phyloP scores from a whole-genome alignment of 768 basidiomycete genomes.

The Antrodiella citrinella region DNA sequence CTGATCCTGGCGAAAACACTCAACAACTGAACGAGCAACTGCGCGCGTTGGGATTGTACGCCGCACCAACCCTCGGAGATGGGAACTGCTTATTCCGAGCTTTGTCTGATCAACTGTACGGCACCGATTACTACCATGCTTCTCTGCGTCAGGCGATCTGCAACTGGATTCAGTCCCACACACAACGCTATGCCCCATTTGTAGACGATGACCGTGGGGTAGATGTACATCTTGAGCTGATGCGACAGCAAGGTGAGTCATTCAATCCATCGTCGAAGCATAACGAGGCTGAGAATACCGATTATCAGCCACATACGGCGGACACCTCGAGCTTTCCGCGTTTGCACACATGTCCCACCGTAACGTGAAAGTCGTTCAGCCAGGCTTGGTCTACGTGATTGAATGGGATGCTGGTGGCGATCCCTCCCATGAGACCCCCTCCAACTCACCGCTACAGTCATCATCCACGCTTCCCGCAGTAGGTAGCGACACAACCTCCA shows the following conservation, averaged over 20 bases:
- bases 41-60: slow-evolving; percentile 71
- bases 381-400: slow-evolving; percentile 85
- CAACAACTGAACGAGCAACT: slow-evolving; percentile 67
- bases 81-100: slow-evolving; percentile 94
- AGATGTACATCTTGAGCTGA: slow-evolving; percentile 62
- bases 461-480: slow-evolving; percentile 18
- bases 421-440: slow-evolving; percentile 5
- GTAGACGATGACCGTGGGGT: slow-evolving; percentile 80
- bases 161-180: slow-evolving; percentile 68
- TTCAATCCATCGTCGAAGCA: slow-evolving; percentile 10
- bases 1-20: slow-evolving; percentile 58
- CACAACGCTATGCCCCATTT: slow-evolving; percentile 74
- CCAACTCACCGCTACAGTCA: slow-evolving; percentile 15
- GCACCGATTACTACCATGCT: slow-evolving; percentile 60
- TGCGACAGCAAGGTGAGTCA: slow-evolving; percentile 67
- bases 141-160: slow-evolving; percentile 70
- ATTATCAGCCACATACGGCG: slow-evolving; percentile 73
- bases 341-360: slow-evolving; percentile 75
- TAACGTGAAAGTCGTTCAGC: slow-evolving; percentile 89
- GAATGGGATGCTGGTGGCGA: slow-evolving; percentile 66
- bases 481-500: slow-evolving; percentile 20
- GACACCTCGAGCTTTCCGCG: slow-evolving; percentile 88
- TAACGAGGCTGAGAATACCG: slow-evolving; percentile 1
- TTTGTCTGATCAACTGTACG: slow-evolving; percentile 80
- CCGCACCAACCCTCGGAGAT: slow-evolving; percentile 81